Percentiles rank a stretch among this genome's conserved stretches.
Evolutionary conservation across 257 asterid genomes (phyloP).

Genomic region (Solanum chmielewskii): DNA sequence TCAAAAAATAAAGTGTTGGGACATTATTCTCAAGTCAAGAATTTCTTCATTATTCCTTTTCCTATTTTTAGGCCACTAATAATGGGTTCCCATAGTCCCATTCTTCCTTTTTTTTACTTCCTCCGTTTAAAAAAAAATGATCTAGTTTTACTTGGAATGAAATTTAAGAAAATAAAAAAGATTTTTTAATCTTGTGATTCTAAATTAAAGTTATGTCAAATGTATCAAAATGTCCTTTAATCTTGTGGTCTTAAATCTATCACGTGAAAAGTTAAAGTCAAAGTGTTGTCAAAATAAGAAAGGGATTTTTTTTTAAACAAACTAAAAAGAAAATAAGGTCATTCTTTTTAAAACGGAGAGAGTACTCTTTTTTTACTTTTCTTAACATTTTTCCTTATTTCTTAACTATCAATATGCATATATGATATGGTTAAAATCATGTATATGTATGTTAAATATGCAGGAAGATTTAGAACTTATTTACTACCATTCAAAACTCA

Average conservation of each 20-base stretch:
- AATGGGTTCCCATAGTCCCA: neutral
- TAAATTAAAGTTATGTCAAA: no score
- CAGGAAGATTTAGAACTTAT: neutral
- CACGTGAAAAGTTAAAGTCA: no score
- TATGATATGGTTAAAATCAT: neutral
- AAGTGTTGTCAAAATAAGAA: no score
- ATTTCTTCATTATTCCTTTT: constrained; percentile 36
- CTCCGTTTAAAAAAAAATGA: neutral
- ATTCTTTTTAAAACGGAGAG: no score
- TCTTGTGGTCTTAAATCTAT: no score
- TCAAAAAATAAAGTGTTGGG: constrained; percentile 42
- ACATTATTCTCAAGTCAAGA: constrained; percentile 73
- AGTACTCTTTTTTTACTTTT: neutral
- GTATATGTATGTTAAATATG: neutral
- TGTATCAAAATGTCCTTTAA: no score
- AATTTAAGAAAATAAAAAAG: no score
- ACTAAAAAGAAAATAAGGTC: no score
- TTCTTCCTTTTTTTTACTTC: neutral
- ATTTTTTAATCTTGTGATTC: no score
- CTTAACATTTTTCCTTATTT: neutral
- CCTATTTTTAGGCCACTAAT: constrained; percentile 17
- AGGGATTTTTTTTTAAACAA: no score
- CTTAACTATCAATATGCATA: neutral
- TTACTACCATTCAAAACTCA: neutral
- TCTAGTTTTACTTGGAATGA: no score